Conservation (phyloP, 1,139 yeast genomes). For the Yamadazyma buinensis region DNA sequence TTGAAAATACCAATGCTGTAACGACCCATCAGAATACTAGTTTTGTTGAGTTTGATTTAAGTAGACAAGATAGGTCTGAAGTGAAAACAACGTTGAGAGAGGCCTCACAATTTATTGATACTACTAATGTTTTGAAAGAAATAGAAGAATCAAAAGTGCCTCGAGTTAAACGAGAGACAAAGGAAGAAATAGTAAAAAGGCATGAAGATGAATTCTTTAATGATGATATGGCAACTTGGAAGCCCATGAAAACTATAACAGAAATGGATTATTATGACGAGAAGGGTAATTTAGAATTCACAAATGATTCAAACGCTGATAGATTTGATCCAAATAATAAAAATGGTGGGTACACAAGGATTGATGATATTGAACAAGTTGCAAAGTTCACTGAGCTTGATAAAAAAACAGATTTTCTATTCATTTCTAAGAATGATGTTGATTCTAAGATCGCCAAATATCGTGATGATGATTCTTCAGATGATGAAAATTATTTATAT, state of each 20-base stretch:
- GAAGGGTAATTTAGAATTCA: slow-evolving; percentile 45
- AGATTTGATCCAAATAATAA: slow-evolving; percentile 19
- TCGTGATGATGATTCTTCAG: slow-evolving; percentile 20
- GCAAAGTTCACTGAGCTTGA: slow-evolving; percentile 71
- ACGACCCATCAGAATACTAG: slow-evolving; percentile 10
- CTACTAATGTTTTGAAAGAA: slow-evolving; percentile 2
- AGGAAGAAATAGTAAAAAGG: slow-evolving; percentile 8
- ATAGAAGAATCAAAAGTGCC: not conserved
- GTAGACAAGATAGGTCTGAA: slow-evolving; percentile 9
- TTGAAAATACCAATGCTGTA: slow-evolving; percentile 4
- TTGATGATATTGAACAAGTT: slow-evolving; percentile 85
- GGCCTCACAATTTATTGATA: slow-evolving; percentile 5
- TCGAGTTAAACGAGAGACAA: not conserved
- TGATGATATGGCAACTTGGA: slow-evolving; percentile 40
- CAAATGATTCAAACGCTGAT: slow-evolving; percentile 18
- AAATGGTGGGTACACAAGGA: slow-evolving; percentile 74
- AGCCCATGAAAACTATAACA: slow-evolving; percentile 49
- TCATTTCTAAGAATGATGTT: slow-evolving; percentile 25
- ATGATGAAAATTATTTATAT: slow-evolving; percentile 14
- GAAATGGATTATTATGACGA: slow-evolving; percentile 51
- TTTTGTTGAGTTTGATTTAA: slow-evolving; percentile 35
- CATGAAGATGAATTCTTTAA: slow-evolving; percentile 37
- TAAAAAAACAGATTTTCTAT: slow-evolving; percentile 78
- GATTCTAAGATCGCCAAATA: slow-evolving; percentile 14
- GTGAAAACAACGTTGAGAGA: slow-evolving; percentile 8